Conservation (phyloP, 495 filamentous ascomycete species). For the Penicillium parvum region DNA sequence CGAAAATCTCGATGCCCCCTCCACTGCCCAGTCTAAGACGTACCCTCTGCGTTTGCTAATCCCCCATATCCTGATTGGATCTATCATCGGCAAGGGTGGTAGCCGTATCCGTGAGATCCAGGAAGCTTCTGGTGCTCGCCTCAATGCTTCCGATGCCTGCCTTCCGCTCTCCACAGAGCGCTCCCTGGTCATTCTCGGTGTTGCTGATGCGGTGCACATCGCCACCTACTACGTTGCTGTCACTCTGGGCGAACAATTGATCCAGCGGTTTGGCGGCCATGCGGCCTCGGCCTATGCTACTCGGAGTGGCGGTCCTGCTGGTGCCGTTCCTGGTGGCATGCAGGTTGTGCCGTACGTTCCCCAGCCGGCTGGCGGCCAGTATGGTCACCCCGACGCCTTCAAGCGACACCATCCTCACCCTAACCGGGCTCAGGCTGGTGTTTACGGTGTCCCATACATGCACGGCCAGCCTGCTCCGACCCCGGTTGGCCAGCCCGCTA, state of each 20-base stretch:
- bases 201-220: slow-evolving; percentile 94
- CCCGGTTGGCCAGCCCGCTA: slow-evolving; percentile 56
- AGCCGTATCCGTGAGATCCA: slow-evolving; percentile 97
- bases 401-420: slow-evolving; percentile 62
- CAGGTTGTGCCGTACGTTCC: slow-evolving; percentile 95
- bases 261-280: slow-evolving; percentile 90
- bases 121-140: slow-evolving; percentile 90
- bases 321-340: slow-evolving; percentile 93
- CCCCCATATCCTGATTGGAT: slow-evolving; percentile 94
- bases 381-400: slow-evolving; percentile 85
- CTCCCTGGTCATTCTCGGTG: slow-evolving; percentile 89
- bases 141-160: slow-evolving; percentile 94
- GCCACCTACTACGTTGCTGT: slow-evolving; percentile 97
- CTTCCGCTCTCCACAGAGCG: slow-evolving; percentile 91
- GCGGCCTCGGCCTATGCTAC: slow-evolving; percentile 96
- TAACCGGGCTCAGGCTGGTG: slow-evolving; percentile 58
- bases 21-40: slow-evolving; percentile 89
- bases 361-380: slow-evolving; percentile 86
- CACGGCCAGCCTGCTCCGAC: slow-evolving; percentile 61
- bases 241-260: slow-evolving; percentile 92
- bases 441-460: slow-evolving; percentile 68
- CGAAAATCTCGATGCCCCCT: slow-evolving; percentile 80
- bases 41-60: slow-evolving; percentile 94
- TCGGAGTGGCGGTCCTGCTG: slow-evolving; percentile 86
- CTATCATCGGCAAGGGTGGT: slow-evolving; percentile 96